Percentiles rank a stretch among this genome's conserved stretches.
These are phyloP conservation scores for Phytophthora vignae DNA, from an alignment of 352 stramenopile species.

Conservation along the genomic window DNA sequence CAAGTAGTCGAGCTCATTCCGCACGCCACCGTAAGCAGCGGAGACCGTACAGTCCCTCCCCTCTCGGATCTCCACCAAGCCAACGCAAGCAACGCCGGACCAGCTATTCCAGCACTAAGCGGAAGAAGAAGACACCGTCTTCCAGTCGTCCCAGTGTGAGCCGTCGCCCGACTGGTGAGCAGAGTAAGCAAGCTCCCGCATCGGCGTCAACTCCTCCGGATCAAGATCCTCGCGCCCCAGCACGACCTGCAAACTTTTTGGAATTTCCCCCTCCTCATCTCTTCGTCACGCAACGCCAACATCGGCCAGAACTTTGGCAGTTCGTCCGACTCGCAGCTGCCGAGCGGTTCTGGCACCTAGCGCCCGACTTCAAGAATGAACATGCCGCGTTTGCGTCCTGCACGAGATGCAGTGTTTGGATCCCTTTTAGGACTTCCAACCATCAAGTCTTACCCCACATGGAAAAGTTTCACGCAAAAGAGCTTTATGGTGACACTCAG, in stretches of 20 bases:
- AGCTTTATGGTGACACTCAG: background rate
- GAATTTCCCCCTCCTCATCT: background rate
- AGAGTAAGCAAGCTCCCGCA: background rate
- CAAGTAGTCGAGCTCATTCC: background rate
- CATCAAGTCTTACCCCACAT: slow-evolving; percentile 16
- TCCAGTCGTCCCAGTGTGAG: background rate
- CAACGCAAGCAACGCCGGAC: background rate
- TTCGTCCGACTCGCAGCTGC: slow-evolving; percentile 7
- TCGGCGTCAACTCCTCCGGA: no score
- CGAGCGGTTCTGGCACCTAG: slow-evolving; percentile 6
- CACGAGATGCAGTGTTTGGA: background rate
- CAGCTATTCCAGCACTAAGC: background rate
- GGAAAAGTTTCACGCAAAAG: slow-evolving; percentile 1
- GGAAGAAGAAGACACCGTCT: background rate
- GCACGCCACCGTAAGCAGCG: background rate
- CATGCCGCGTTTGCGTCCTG: slow-evolving; percentile 18
- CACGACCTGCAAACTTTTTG: background rate
- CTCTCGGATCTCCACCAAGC: background rate
- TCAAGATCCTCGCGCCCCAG: background rate
- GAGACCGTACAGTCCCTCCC: background rate
- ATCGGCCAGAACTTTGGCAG: slow-evolving; percentile 8
- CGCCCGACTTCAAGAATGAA: slow-evolving; percentile 12
- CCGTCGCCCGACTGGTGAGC: background rate
- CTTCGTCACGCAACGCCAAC: slow-evolving; percentile 3
- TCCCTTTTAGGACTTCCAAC: slow-evolving; percentile 11